These are phyloP conservation scores for Cordyceps tenuipes DNA, from an alignment of 2,329 filamentous ascomycete species.

Conservation along the genomic window DNA sequence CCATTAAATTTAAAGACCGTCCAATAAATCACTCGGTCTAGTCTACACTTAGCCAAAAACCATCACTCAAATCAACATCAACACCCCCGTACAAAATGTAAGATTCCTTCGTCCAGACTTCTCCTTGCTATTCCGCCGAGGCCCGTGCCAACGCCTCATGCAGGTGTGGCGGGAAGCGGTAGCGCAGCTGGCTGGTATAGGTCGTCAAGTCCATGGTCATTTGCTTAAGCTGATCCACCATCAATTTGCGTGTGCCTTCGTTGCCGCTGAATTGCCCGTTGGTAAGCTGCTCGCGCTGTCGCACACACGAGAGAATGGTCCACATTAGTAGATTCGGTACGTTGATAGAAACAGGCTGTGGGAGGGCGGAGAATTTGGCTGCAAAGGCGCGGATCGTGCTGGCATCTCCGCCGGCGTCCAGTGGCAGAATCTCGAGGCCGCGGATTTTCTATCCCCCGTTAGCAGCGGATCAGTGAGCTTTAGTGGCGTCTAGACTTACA, in stretches of 20 bases:
- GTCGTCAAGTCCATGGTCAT: constrained; percentile 87
- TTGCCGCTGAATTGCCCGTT: constrained; percentile 67
- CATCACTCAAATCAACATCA: neutral
- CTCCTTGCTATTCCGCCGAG: constrained; percentile 50
- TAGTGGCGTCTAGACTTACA: constrained; percentile 31
- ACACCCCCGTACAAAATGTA: constrained; percentile 1
- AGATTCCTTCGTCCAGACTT: neutral
- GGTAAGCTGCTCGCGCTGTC: constrained; percentile 64
- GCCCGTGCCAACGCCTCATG: constrained; percentile 83
- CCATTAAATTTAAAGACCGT: neutral
- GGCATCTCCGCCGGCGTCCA: constrained; percentile 66
- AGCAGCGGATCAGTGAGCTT: constrained; percentile 12
- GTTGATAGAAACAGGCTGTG: constrained; percentile 76
- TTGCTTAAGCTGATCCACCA: constrained; percentile 65
- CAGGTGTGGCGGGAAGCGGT: constrained; percentile 76
- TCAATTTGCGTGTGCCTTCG: constrained; percentile 51
- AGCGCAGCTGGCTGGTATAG: constrained; percentile 87
- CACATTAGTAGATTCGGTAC: constrained; percentile 88
- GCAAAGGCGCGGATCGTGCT: constrained; percentile 71
- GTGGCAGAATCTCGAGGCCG: constrained; percentile 67
- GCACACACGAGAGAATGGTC: constrained; percentile 80
- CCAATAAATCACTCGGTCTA: neutral
- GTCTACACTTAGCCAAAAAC: constrained; percentile 9
- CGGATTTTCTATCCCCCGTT: constrained; percentile 54
- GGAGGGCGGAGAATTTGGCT: constrained; percentile 68